phyloP scores from a whole-genome alignment of 495 filamentous ascomycete genomes.

The Penicillium taxi region DNA sequence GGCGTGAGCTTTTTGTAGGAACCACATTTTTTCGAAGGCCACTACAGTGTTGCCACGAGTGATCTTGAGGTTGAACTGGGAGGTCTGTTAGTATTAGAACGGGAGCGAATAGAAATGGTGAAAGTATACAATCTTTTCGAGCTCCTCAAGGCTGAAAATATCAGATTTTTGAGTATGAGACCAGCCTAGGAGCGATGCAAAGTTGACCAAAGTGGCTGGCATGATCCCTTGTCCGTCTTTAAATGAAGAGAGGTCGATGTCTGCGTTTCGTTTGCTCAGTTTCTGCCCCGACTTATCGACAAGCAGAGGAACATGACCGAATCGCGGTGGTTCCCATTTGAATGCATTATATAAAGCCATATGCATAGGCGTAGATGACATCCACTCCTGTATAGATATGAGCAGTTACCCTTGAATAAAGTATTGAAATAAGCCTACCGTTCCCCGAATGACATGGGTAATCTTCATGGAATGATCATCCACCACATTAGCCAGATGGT shows the following conservation, averaged over 20 bases:
- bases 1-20: constrained; percentile 69
- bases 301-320: constrained; percentile 84
- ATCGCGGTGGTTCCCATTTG: constrained; percentile 73
- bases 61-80: constrained; percentile 70
- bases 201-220: constrained; percentile 71
- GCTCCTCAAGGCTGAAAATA: constrained; percentile 59
- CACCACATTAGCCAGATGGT: constrained; percentile 94
- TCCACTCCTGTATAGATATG: constrained; percentile 61
- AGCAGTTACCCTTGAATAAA: constrained; percentile 1
- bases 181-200: constrained; percentile 81
- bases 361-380: constrained; percentile 87
- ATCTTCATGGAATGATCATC: constrained; percentile 93
- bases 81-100: not conserved
- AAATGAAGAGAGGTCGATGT: constrained; percentile 62
- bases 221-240: constrained; percentile 57
- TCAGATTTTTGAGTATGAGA: constrained; percentile 58
- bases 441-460: constrained; percentile 87
- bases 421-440: constrained; percentile 42
- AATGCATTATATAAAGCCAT: constrained; percentile 81
- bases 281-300: constrained; percentile 69
- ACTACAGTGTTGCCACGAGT: constrained; percentile 86
- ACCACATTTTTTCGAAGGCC: constrained; percentile 68
- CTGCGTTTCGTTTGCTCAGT: constrained; percentile 77
- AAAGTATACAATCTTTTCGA: constrained; percentile 58
- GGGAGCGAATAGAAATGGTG: not conserved